Percentiles rank a stretch among this genome's conserved stretches.
phyloP scores from a whole-genome alignment of 2,329 filamentous ascomycete species.

The Zelopaecilomyces penicillatus region DNA sequence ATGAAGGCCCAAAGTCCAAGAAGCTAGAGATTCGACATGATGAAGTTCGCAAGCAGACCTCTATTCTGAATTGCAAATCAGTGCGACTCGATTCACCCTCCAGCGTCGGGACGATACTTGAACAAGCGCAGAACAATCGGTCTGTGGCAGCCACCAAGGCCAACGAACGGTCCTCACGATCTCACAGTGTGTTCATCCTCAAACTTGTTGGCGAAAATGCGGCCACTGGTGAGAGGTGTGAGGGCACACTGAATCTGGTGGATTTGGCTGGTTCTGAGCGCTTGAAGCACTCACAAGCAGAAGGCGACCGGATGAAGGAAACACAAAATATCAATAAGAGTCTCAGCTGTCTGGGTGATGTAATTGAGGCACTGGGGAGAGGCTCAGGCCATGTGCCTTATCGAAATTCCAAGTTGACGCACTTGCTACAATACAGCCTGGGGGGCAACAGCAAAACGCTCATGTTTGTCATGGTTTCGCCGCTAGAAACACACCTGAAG shows the following conservation, averaged over 20 bases:
- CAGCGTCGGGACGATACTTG: slow-evolving; percentile 71
- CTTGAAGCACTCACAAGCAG: slow-evolving; percentile 76
- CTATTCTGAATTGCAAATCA: slow-evolving; percentile 69
- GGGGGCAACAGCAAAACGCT: slow-evolving; percentile 95
- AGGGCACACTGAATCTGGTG: slow-evolving; percentile 91
- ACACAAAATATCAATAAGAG: slow-evolving; percentile 98
- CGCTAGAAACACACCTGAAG: slow-evolving; percentile 78
- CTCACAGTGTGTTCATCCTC: slow-evolving; percentile 92
- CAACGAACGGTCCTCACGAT: slow-evolving; percentile 88
- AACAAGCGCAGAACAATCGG: slow-evolving; percentile 73
- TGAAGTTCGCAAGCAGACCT: slow-evolving; percentile 69
- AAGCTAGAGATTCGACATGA: slow-evolving; percentile 90
- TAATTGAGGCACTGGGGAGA: slow-evolving; percentile 85
- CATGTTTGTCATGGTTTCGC: slow-evolving; percentile 98
- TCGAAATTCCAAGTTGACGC: slow-evolving; percentile 93
- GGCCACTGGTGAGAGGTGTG: slow-evolving; percentile 73
- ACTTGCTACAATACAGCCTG: slow-evolving; percentile 86
- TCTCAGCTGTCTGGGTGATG: slow-evolving; percentile 83
- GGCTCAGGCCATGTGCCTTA: slow-evolving; percentile 84
- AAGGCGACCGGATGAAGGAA: slow-evolving; percentile 82
- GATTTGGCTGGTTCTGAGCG: slow-evolving; percentile 91
- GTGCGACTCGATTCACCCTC: slow-evolving; percentile 70
- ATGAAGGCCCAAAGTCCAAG: slow-evolving; percentile 57
- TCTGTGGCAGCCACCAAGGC: slow-evolving; percentile 95
- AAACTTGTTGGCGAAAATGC: slow-evolving; percentile 64